Conservation (phyloP, 2,329 filamentous ascomycete species). For the Uncinocarpus reesii region DNA sequence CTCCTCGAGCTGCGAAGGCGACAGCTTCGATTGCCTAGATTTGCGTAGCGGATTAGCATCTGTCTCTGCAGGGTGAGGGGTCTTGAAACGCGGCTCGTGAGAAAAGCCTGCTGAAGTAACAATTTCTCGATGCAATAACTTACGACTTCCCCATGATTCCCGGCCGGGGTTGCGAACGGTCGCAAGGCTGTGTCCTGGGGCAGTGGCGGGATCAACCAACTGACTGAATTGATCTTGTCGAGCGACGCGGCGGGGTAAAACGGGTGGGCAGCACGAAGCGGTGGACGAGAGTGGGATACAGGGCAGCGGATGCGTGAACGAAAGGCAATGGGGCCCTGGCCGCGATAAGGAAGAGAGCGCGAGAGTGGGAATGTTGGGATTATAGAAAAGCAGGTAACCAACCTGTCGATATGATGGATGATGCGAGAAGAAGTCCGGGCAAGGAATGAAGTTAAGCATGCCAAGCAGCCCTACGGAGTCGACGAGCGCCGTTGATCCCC, state of each 20-base stretch:
- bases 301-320: not conserved
- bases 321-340: not conserved
- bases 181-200: too few relatives aligned
- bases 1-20: constrained; percentile 87
- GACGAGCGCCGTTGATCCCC: not conserved
- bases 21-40: constrained; percentile 90
- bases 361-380: not conserved
- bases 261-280: not conserved
- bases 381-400: not conserved
- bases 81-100: constrained; percentile 2
- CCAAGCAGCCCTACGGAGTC: not conserved
- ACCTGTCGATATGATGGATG: too few relatives aligned
- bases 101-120: not conserved
- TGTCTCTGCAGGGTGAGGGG: not conserved
- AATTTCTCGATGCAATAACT: too few relatives aligned
- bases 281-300: not conserved
- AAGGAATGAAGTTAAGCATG: not conserved
- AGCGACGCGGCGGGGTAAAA: not conserved
- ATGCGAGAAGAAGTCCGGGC: not conserved
- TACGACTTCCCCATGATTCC: constrained; percentile 21
- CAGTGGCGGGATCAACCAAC: too few relatives aligned
- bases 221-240: too few relatives aligned
- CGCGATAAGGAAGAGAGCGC: not conserved
- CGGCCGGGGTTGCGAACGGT: not conserved
- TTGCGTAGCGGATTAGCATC: constrained; percentile 6